Evolutionary conservation across 2,329 filamentous ascomycete genomes (phyloP), one percentile per base, ranked within the genome.

Genomic region (Trichothecium sympodiale): DNA sequence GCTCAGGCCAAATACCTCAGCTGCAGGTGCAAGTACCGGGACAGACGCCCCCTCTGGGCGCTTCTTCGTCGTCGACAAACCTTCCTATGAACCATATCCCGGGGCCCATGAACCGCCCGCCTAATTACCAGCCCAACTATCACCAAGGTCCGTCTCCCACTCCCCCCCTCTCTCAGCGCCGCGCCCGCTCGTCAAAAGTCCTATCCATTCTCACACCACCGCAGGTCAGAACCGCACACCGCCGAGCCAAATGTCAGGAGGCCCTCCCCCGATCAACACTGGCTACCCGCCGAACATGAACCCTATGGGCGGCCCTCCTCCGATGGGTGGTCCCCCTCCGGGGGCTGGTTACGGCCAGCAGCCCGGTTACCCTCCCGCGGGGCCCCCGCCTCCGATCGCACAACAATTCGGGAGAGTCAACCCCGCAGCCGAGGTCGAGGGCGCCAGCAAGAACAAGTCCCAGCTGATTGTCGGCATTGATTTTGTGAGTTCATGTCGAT

Each of bases 381-480:
- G 64, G 33, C 61, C 48, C 31, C 50, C 59, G 23, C 43, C 48
- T 18, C 57, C 60, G 29, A 54, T 60, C 36, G 61, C 57, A 26
- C 62, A 61, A 43, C 61, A 64, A 43, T 50, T 58, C 56, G 56
- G 57, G 50, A 49, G 62, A 42, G 57, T 60, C 48, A 62, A 63
- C 49, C 64, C 66, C 13, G 71, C 73, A 31, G 70, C 71, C 39
- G 89, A 96, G 60, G 83, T 94, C 26, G 86, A 94, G 50, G 88
- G 84, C 40, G 84, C 80, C 49, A 86, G 81, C 52, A 78, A 85
- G 56, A 94, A 81, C 66, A 95, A 95, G 69, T 84, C 91, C 36
- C 91, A 96, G 67, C 70, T 98, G 52, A 98, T 98, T 59, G 91
- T 98, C 37, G 91, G 91, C 47, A 96, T 98, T 56, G 91, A 98